These are phyloP conservation scores for Candida nemodendra DNA, from an alignment of 805 yeast genomes.

Conservation along the genomic window DNA sequence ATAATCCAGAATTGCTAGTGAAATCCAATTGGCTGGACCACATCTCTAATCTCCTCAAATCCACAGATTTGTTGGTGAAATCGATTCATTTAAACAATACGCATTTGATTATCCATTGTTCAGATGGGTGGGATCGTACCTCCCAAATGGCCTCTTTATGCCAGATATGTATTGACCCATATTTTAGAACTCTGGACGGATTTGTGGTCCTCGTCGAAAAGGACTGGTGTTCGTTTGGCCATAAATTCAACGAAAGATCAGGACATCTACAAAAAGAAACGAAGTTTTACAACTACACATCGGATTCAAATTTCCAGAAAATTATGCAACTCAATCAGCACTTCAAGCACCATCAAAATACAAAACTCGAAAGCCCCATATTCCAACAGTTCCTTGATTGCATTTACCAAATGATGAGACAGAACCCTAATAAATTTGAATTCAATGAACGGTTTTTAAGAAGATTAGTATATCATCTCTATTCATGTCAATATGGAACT, in stretches of 20 bases:
- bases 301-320: constrained; percentile 33
- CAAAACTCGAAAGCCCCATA: constrained; percentile 78
- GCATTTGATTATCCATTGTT: constrained; percentile 86
- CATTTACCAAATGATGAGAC: constrained; percentile 73
- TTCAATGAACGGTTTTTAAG: constrained; percentile 86
- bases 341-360: constrained; percentile 46
- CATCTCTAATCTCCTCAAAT: constrained; percentile 62
- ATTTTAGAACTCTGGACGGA: constrained; percentile 83
- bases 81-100: constrained; percentile 81
- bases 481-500: constrained; percentile 94
- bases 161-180: constrained; percentile 88
- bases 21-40: constrained; percentile 81
- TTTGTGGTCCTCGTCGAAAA: constrained; percentile 84
- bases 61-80: constrained; percentile 75
- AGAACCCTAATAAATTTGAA: constrained; percentile 73
- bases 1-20: constrained; percentile 54
- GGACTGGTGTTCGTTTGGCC: constrained; percentile 96
- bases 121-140: constrained; percentile 99
- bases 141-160: constrained; percentile 83
- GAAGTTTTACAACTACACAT: constrained; percentile 44
- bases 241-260: constrained; percentile 77
- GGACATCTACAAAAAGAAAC: constrained; percentile 67
- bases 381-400: constrained; percentile 94
- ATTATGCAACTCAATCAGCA: constrained; percentile 50
- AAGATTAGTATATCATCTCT: constrained; percentile 79